A percentile compares a stretch with the other conserved stretches of the same genome.
Evolutionary conservation across 2,329 filamentous ascomycete species (phyloP).

Genomic region (Botrytis deweyae): DNA sequence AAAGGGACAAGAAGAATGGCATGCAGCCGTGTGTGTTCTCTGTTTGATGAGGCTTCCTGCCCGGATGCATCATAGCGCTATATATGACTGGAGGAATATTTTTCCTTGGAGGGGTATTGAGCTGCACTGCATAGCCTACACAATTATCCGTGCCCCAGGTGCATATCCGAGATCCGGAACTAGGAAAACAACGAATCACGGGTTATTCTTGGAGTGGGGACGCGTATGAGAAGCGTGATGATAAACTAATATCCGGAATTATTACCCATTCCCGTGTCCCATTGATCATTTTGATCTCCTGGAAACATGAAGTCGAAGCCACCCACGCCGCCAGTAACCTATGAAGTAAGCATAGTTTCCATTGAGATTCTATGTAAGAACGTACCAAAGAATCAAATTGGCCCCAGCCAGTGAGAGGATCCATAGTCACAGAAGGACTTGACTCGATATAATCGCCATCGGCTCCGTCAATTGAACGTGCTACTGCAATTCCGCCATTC

Average conservation of each 20-base stretch:
- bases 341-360: not conserved
- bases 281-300: constrained; percentile 22
- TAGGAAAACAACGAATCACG: constrained; percentile 1
- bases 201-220: not conserved
- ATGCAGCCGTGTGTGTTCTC: not conserved
- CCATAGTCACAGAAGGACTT: constrained; percentile 28
- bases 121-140: not conserved
- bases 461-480: constrained; percentile 19
- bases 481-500: constrained; percentile 8
- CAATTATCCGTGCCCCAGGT: constrained; percentile 10
- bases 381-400: constrained; percentile 38
- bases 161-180: constrained; percentile 20
- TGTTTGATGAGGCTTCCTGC: not conserved
- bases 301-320: constrained; percentile 26
- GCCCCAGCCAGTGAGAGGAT: constrained; percentile 35
- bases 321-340: constrained; percentile 29
- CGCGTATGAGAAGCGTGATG: not conserved
- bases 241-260: not conserved
- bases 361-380: not conserved
- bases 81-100: constrained; percentile 15
- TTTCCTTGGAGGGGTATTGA: not conserved
- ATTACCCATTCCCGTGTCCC: constrained; percentile 21
- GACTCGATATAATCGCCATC: constrained; percentile 9
- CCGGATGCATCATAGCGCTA: constrained; percentile 2
- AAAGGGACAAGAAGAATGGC: not conserved